Percentiles rank a stretch among this genome's conserved stretches.
Evolutionary conservation across 768 basidiomycete species (phyloP).

Genomic region (Lactifluus hygrophoroides): DNA sequence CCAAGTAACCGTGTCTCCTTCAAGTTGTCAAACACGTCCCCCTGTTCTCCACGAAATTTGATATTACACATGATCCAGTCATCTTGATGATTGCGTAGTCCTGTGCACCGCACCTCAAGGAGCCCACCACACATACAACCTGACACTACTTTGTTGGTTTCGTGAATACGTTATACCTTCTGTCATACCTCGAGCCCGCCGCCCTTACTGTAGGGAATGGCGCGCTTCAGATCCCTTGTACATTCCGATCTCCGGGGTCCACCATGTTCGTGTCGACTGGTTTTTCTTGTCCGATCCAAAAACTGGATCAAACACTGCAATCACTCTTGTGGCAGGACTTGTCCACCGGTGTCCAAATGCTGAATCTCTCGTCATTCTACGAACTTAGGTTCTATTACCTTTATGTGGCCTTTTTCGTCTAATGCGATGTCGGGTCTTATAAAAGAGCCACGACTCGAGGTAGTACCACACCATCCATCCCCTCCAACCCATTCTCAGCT

Average conservation of each 20-base stretch:
- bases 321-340: neutral
- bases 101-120: neutral
- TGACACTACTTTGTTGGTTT: neutral
- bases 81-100: neutral
- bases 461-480: neutral
- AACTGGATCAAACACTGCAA: constrained; percentile 4
- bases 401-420: neutral
- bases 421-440: constrained; percentile 8
- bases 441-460: neutral
- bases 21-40: constrained; percentile 1
- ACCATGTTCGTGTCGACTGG: neutral
- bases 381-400: neutral
- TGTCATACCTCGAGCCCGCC: neutral
- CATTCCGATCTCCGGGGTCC: neutral
- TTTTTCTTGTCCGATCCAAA: constrained; percentile 1
- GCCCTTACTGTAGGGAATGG: constrained; percentile 1
- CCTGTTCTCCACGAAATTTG: neutral
- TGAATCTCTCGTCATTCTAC: neutral
- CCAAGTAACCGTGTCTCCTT: neutral
- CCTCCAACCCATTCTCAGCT: neutral
- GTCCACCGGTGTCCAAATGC: neutral
- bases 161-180: neutral
- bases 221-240: neutral
- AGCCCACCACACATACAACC: neutral
- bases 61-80: constrained; percentile 1